Evolutionary conservation across 2,329 filamentous ascomycete species (phyloP), one percentile per base, ranked within the genome.

Genomic region (Colletotrichum lentis): DNA sequence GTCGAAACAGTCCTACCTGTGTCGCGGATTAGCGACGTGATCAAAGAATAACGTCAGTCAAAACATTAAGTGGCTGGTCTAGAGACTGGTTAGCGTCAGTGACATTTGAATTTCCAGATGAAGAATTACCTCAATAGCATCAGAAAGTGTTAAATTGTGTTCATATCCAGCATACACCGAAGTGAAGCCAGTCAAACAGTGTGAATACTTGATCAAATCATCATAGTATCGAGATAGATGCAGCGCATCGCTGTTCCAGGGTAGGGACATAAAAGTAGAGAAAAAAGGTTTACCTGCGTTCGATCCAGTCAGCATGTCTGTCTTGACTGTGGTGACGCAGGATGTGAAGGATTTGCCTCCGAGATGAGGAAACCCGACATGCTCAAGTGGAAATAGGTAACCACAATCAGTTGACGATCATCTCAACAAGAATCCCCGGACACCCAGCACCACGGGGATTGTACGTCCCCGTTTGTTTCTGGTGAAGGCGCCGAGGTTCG

Each of bases 371-470:
- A 8, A 18, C 44, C 56, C 44, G 8, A 37, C 14, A 49, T 54
- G 52, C 35, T 20, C 46, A 52, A 52, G 22, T 14, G 24, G 49
- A 39, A 24, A 24, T 20, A 41, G 43, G n/a, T 49, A 50, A 69
- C 76, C 80, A 82, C 77, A 77, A 79, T 89, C 86, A 88, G 86
- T 78, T 88, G 86, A 89, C 86, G 86, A 88, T 81, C 50, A 76
- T 87, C 77, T 89, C 86, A 89, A 83, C 86, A 86, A 87, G 83
- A 88, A 85, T 77, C 79, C 84, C 80, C 78, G 75, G n/a, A 76
- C 74, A 73, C 73, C 80, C 78, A 75, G 79, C 79, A 82, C 83
- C 85, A 83, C 85, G 83, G 82, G 83, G 84, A 80, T 86, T 89
- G 86, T 88, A 88, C 85, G 83, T 24, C 79, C 82, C 85, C 83